Evolutionary conservation across 1,139 yeast genomes (phyloP), one percentile per base, ranked within the genome.

Genomic region (Magnusiomyces sp.): DNA sequence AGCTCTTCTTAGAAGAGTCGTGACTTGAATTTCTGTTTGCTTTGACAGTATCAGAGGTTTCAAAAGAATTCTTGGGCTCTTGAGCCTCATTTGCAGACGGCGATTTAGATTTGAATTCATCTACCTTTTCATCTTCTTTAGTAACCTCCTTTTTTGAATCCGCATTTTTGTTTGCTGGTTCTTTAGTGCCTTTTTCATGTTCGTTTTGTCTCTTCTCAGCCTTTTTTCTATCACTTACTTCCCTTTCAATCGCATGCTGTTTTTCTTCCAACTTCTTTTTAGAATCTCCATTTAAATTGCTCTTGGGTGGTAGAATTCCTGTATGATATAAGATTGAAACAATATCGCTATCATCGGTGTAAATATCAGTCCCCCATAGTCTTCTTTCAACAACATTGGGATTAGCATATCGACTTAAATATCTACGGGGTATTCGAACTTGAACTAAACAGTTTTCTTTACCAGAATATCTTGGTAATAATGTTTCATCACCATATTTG

Each of bases 311-410:
- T 23, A 86, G 72, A 29, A 82, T 71, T 0, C 96, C 97, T 54
- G 78, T 68, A 61, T 92, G 97, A 54, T 80, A 76, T 53, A 90
- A 68, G 0, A 82, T 84, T 2, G 86, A 74, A 41, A 92, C 74
- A 2, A 90, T 70, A 63, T 92, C 95, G 1, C 95, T 84, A 66
- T 92, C 98, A 65, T 92, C 97, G 1, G 97, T 86, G 65, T 90
- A 92, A 2, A 92, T 72, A 48, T 83, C 89, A 0, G 95, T 87
- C 2, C 98, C 98, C 97, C 97, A 92, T 1, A 89, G 61, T 50
- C 78, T 77, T 41, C 95, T 70, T 53, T 76, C 72, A 39, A 62
- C 62, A 14, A 72, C 68, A 38, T 72, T 70, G 31, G 67, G 67
- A 51, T 74, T 72, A 14, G 62, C 63, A 9, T 63, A 55, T 16